Evolutionary conservation across 2,329 filamentous ascomycete genomes (phyloP).

Genomic region (Rhynchosporium agropyri): DNA sequence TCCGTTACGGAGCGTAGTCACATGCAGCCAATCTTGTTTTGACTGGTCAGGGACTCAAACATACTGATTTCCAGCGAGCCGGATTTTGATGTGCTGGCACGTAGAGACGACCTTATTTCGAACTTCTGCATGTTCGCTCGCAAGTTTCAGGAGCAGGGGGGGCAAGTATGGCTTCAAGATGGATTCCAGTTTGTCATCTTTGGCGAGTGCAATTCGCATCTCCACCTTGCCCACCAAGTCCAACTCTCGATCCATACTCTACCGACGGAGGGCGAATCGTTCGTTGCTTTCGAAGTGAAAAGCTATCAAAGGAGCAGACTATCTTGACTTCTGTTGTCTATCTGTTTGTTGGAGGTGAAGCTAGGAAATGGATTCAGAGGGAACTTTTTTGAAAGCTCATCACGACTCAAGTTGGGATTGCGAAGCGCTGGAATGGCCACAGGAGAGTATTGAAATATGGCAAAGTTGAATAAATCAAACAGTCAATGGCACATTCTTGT

Average conservation of each 20-base stretch:
- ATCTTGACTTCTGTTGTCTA: not conserved
- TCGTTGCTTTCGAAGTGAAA: not conserved
- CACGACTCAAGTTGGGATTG: not conserved
- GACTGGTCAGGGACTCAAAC: slow-evolving; percentile 13
- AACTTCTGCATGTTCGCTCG: slow-evolving; percentile 77
- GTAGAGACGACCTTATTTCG: slow-evolving; percentile 76
- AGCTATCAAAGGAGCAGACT: not conserved
- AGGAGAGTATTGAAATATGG: not conserved
- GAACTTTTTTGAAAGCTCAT: slow-evolving; percentile 7
- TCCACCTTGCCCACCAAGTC: slow-evolving; percentile 82
- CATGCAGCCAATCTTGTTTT: not conserved
- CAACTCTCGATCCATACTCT: slow-evolving; percentile 58
- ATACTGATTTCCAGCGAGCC: slow-evolving; percentile 44
- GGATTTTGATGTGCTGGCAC: slow-evolving; percentile 71
- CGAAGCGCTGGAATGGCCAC: not conserved
- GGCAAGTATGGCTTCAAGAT: slow-evolving; percentile 78
- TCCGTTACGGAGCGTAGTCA: not conserved
- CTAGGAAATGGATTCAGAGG: not conserved
- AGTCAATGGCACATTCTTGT: not conserved
- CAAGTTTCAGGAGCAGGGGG: slow-evolving; percentile 82
- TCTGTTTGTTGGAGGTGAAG: not conserved
- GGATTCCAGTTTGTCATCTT: slow-evolving; percentile 79
- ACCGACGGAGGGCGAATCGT: slow-evolving; percentile 17
- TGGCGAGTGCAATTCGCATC: slow-evolving; percentile 71
- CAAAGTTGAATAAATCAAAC: not conserved